Evolutionary conservation across 2,329 filamentous ascomycete genomes (phyloP).

Genomic region (Leptoxyphium fumago): DNA sequence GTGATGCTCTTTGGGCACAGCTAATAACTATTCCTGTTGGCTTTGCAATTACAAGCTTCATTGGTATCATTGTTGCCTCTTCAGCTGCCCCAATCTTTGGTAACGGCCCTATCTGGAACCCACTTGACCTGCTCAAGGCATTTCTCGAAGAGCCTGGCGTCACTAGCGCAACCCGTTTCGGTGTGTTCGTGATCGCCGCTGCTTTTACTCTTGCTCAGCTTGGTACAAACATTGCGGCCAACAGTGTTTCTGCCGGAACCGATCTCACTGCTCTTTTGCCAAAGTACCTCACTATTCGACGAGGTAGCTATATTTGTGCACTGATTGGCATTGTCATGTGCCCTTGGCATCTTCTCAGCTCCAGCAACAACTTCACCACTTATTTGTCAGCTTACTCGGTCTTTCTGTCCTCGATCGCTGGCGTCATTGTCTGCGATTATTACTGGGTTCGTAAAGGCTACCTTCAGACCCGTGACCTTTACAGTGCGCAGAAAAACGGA

Average conservation of each 20-base stretch:
- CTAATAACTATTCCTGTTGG: slow-evolving; percentile 39
- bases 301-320: slow-evolving; percentile 77
- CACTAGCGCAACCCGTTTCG: slow-evolving; percentile 31
- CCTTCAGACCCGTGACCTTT: slow-evolving; percentile 62
- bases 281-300: slow-evolving; percentile 52
- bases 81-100: slow-evolving; percentile 34
- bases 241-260: slow-evolving; percentile 45
- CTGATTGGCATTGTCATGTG: slow-evolving; percentile 70
- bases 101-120: slow-evolving; percentile 39
- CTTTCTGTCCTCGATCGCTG: slow-evolving; percentile 84
- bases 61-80: slow-evolving; percentile 45
- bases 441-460: slow-evolving; percentile 75
- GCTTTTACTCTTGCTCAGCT: slow-evolving; percentile 35
- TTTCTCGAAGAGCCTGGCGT: slow-evolving; percentile 28
- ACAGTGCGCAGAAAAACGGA: slow-evolving; percentile 50
- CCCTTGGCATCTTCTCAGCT: slow-evolving; percentile 64
- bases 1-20: slow-evolving; percentile 68
- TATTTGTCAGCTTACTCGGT: slow-evolving; percentile 87
- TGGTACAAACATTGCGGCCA: slow-evolving; percentile 66
- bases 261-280: slow-evolving; percentile 40
- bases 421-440: slow-evolving; percentile 83
- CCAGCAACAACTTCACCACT: slow-evolving; percentile 72
- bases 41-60: slow-evolving; percentile 55
- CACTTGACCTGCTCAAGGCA: slow-evolving; percentile 24
- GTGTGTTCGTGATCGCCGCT: slow-evolving; percentile 34